Evolutionary conservation across 805 yeast species (phyloP), one percentile per base, ranked within the genome.

Genomic region (Saturnispora saitoi): DNA sequence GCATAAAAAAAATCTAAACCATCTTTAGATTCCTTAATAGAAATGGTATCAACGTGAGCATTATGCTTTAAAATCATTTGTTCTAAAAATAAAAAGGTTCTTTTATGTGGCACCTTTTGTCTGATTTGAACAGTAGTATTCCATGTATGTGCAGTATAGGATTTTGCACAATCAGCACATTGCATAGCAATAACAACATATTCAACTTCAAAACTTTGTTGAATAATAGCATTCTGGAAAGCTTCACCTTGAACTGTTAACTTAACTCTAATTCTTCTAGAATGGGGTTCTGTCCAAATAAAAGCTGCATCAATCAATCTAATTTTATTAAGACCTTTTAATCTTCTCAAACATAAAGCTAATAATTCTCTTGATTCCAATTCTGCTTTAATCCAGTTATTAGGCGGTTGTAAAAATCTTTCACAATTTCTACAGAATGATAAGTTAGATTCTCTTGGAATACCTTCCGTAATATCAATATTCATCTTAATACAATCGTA

Each of bases 281-380:
- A 89, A 67, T 93, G 99, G 3, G 99, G 99, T 70, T 93, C 99
- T 1, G 99, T 93, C 99, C 99, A 93, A 53, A 95, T 80, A 59
- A 90, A 93, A 4, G 90, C 78, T 2, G 99, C 99, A 69, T 93
- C 98, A 38, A 88, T 80, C 51, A 93, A 71, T 58, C 96, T 73
- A 42, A 89, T 93, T 60, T 86, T 85, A 56, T 78, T 81, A 56
- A 93, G 73, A 49, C 98, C 98, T 58, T 85, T 87, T 60, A 93
- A 73, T 63, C 91, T 79, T 68, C 91, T 81, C 54, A 93, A 71
- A 71, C 97, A 86, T 39, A 93, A 70, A 1, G 99, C 98, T 53
- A 93, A 71, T 47, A 93, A 72, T 66, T 93, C 98, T 66, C 99
- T 76, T 22, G 95, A 85, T 69, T 93, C 99, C 46, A 91, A 73